Percentiles rank a stretch among this genome's conserved stretches.
Evolutionary conservation across 495 filamentous ascomycete genomes (phyloP).

Genomic region (Daldinia childiae): DNA sequence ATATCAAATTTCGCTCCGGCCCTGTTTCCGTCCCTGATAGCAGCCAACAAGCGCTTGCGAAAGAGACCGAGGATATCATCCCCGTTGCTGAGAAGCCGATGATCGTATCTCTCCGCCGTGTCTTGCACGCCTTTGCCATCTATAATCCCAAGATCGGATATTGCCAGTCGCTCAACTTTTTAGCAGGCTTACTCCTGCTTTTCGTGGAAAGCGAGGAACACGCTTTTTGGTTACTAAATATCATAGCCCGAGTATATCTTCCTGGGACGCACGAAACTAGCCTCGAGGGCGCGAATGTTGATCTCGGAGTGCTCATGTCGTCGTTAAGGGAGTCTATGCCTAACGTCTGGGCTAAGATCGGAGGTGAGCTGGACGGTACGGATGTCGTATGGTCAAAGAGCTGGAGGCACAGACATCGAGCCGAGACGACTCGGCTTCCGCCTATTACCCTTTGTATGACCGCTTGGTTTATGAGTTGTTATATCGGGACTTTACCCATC

Average conservation of each 20-base stretch:
- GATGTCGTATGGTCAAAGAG: slow-evolving; percentile 55
- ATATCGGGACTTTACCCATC: slow-evolving; percentile 90
- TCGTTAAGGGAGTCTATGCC: slow-evolving; percentile 85
- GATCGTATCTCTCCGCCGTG: slow-evolving; percentile 80
- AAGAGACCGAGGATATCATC: slow-evolving; percentile 29
- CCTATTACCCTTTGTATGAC: slow-evolving; percentile 93
- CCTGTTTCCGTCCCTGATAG: slow-evolving; percentile 38
- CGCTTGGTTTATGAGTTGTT: slow-evolving; percentile 98
- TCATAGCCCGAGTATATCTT: slow-evolving; percentile 86
- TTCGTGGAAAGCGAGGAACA: slow-evolving; percentile 90
- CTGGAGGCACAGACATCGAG: slow-evolving; percentile 40
- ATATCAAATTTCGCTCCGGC: slow-evolving; percentile 72
- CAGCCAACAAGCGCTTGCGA: slow-evolving; percentile 45
- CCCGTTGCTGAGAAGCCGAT: slow-evolving; percentile 75
- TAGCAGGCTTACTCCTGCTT: slow-evolving; percentile 92
- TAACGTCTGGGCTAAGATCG: slow-evolving; percentile 86
- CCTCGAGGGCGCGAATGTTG: slow-evolving; percentile 92
- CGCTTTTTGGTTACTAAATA: slow-evolving; percentile 92
- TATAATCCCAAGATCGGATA: slow-evolving; percentile 92
- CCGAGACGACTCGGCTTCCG: slow-evolving; percentile 69
- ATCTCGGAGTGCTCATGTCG: slow-evolving; percentile 92
- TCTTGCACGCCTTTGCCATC: slow-evolving; percentile 88
- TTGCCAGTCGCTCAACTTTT: slow-evolving; percentile 96
- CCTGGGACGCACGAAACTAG: slow-evolving; percentile 93
- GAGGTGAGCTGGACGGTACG: slow-evolving; percentile 72